Evolutionary conservation across 805 yeast genomes (phyloP).

Genomic region (Trichomonascus vanleenenianus): DNA sequence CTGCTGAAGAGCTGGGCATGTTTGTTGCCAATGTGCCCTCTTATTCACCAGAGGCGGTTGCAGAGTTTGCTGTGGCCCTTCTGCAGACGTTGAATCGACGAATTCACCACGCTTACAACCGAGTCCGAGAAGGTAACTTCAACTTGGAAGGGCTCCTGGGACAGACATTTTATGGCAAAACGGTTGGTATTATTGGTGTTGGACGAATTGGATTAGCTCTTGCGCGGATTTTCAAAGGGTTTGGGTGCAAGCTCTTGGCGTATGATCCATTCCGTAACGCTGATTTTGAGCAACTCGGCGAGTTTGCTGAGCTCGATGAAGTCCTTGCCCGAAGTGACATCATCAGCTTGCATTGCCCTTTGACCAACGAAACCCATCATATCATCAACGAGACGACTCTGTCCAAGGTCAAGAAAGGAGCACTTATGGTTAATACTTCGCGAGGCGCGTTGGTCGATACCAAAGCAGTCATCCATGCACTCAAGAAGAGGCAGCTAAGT

Average conservation of each 20-base stretch:
- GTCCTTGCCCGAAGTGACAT: constrained; percentile 35
- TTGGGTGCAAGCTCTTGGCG: constrained; percentile 39
- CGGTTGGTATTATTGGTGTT: constrained; percentile 40
- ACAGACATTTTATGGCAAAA: constrained; percentile 29
- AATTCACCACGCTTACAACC: constrained; percentile 21
- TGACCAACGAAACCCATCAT: constrained; percentile 39
- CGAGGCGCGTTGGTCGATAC: constrained; percentile 12
- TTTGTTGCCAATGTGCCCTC: constrained; percentile 10
- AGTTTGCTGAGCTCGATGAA: constrained; percentile 33
- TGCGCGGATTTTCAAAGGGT: constrained; percentile 35
- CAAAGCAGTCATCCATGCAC: constrained; percentile 7
- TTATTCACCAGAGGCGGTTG: constrained; percentile 23
- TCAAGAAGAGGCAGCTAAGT: constrained; percentile 34
- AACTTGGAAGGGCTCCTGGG: constrained; percentile 22
- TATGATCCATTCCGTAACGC: constrained; percentile 33
- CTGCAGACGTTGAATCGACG: constrained; percentile 23
- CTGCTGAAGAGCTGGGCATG: constrained; percentile 2
- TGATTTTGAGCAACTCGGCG: constrained; percentile 29
- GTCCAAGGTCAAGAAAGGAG: constrained; percentile 38
- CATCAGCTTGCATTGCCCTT: constrained; percentile 39
- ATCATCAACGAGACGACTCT: constrained; percentile 34
- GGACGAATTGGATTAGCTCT: constrained; percentile 42
- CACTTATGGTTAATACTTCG: constrained; percentile 27
- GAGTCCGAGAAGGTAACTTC: constrained; percentile 24
- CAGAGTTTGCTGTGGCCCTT: constrained; percentile 24